phyloP scores from a whole-genome alignment of 2,329 filamentous ascomycete species.

The Trichoderma brevicompactum region DNA sequence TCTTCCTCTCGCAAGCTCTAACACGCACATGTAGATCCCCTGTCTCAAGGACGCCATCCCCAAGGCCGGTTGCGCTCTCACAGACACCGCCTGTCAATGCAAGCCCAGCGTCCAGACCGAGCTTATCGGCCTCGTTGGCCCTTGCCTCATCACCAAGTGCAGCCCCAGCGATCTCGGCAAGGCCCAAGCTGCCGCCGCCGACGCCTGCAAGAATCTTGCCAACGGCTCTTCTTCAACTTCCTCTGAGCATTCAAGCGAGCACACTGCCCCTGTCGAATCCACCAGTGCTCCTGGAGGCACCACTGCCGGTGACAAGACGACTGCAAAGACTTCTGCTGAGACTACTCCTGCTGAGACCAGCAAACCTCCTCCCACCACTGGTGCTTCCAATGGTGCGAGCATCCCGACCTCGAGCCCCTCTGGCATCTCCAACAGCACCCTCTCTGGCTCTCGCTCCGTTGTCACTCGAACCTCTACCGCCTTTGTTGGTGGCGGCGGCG shows the following conservation, averaged over 20 bases:
- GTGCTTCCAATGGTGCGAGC: conserved; percentile 26
- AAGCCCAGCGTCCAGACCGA: conserved; percentile 40
- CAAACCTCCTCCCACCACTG: neutral
- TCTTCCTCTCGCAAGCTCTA: neutral
- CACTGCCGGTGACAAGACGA: neutral
- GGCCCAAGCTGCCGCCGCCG: conserved; percentile 41
- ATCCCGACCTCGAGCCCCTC: conserved; percentile 14
- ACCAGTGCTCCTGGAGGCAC: conserved; percentile 18
- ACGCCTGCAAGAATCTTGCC: conserved; percentile 37
- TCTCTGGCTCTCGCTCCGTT: conserved; percentile 21
- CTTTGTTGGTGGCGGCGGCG: conserved; percentile 28
- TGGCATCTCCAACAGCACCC: conserved; percentile 26
- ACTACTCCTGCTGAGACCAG: conserved; percentile 3
- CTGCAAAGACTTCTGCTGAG: neutral
- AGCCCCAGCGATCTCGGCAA: conserved; percentile 37
- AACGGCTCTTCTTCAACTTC: neutral
- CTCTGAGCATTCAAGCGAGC: conserved; percentile 5
- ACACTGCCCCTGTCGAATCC: conserved; percentile 7
- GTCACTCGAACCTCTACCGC: conserved; percentile 31
- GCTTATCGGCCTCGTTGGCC: conserved; percentile 38
- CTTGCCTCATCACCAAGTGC: conserved; percentile 46
- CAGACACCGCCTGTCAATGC: conserved; percentile 48
- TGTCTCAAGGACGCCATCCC: conserved; percentile 46
- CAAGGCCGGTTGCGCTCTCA: conserved; percentile 43
- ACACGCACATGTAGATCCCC: conserved; percentile 32